These are phyloP conservation scores for Ustilago lituana DNA, from an alignment of 1,284 basidiomycete genomes.

Conservation along the genomic window DNA sequence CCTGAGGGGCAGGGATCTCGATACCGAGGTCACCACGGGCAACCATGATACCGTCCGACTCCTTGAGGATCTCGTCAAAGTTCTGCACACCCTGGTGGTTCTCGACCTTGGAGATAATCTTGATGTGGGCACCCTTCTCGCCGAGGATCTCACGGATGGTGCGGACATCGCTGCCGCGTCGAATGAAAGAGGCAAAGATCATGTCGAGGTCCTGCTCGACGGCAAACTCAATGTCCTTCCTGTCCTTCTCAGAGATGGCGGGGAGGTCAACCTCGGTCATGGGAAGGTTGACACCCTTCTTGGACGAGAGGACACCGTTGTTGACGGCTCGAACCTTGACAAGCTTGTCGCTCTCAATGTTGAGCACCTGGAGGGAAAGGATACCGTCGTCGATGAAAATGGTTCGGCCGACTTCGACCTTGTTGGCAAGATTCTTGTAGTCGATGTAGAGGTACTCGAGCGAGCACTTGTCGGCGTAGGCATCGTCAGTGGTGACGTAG, in stretches of 20 bases:
- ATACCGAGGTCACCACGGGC: conserved; percentile 67
- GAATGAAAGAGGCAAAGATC: conserved; percentile 70
- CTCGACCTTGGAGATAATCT: conserved; percentile 67
- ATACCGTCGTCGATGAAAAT: conserved; percentile 99
- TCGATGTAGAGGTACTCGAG: conserved; percentile 71
- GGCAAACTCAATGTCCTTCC: conserved; percentile 87
- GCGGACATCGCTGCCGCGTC: conserved; percentile 61
- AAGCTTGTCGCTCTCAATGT: conserved; percentile 71
- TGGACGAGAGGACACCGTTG: conserved; percentile 90
- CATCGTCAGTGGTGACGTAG: conserved; percentile 84
- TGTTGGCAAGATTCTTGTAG: conserved; percentile 89
- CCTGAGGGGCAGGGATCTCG: conserved; percentile 73
- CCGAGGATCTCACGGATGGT: conserved; percentile 66
- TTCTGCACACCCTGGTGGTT: conserved; percentile 67
- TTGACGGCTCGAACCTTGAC: conserved; percentile 85
- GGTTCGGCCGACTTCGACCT: conserved; percentile 92
- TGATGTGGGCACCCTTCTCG: conserved; percentile 66
- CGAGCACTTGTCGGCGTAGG: conserved; percentile 86
- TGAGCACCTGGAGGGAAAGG: conserved; percentile 89
- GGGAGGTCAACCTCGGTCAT: conserved; percentile 98
- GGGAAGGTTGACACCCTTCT: conserved; percentile 99
- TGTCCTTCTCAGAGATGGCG: conserved; percentile 94
- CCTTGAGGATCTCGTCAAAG: conserved; percentile 67
- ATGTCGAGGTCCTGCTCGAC: conserved; percentile 98
- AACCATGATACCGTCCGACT: conserved; percentile 67